phyloP scores from a whole-genome alignment of 768 basidiomycete genomes.

The Panaeolus cyanescens region DNA sequence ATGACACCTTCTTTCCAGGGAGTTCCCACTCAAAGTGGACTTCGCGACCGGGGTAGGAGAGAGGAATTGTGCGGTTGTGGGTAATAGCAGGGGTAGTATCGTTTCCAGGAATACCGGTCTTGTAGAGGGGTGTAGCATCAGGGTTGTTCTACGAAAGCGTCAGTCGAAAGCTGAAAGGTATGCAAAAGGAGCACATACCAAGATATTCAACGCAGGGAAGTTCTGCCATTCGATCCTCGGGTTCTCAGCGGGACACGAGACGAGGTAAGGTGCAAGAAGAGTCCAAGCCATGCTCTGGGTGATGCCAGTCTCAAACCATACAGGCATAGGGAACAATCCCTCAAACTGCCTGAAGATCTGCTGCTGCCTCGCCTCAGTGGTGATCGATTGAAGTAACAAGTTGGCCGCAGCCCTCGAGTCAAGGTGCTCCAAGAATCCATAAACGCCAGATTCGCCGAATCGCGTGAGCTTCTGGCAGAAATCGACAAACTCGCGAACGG shows the following conservation, averaged over 20 bases:
- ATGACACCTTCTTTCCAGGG: slow-evolving; percentile 53
- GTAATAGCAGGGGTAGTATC: slow-evolving; percentile 51
- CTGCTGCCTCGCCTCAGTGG: slow-evolving; percentile 66
- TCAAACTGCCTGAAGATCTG: slow-evolving; percentile 66
- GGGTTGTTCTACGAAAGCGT: slow-evolving; percentile 19
- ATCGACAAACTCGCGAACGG: slow-evolving; percentile 59
- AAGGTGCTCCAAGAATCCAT: slow-evolving; percentile 67
- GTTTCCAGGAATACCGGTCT: slow-evolving; percentile 26
- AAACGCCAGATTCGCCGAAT: slow-evolving; percentile 60
- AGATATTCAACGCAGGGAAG: slow-evolving; percentile 57
- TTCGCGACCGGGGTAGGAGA: slow-evolving; percentile 45
- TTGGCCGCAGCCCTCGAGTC: slow-evolving; percentile 54
- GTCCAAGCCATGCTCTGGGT: slow-evolving; percentile 69
- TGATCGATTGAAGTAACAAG: slow-evolving; percentile 56
- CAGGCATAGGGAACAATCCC: slow-evolving; percentile 63
- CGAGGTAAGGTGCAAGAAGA: slow-evolving; percentile 53
- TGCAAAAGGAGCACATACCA: slow-evolving; percentile 27
- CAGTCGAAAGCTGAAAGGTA: not conserved
- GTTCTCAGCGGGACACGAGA: slow-evolving; percentile 53
- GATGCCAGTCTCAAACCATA: slow-evolving; percentile 56
- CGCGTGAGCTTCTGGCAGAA: slow-evolving; percentile 59
- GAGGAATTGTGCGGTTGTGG: slow-evolving; percentile 49
- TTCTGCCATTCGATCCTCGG: slow-evolving; percentile 51
- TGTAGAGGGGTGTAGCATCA: slow-evolving; percentile 24
- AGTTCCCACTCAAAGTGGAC: slow-evolving; percentile 56